These are phyloP conservation scores for Petunia secreta DNA, from an alignment of 257 asterid genomes.

Conservation along the genomic window DNA sequence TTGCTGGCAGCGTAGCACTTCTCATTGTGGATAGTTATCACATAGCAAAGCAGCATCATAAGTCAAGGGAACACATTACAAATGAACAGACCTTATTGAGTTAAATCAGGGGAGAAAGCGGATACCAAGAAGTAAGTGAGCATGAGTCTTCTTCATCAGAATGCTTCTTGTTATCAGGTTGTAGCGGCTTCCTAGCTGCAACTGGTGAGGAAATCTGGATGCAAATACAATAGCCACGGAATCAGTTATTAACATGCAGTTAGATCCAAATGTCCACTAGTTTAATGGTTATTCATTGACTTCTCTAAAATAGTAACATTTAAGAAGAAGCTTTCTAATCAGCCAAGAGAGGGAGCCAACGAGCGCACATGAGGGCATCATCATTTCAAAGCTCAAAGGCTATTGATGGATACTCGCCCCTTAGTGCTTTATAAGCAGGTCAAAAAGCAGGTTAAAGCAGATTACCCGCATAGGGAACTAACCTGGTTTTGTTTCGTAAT, in stretches of 20 bases:
- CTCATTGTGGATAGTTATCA: constrained; percentile 34
- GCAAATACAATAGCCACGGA: constrained; percentile 21
- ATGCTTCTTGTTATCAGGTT: constrained; percentile 69
- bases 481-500: constrained; percentile 51
- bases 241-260: constrained; percentile 25
- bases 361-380: no score
- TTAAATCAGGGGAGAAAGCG: constrained; percentile 36
- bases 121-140: constrained; percentile 70
- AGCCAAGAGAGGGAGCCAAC: no score
- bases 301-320: not conserved
- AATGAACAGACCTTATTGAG: constrained; percentile 21
- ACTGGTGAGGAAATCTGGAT: constrained; percentile 55
- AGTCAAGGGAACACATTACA: constrained; percentile 26
- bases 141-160: constrained; percentile 71
- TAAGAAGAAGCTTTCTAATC: no score
- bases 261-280: not conserved
- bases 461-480: constrained; percentile 22
- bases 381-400: no score
- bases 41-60: constrained; percentile 24
- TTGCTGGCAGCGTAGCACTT: constrained; percentile 51
- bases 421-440: not conserved
- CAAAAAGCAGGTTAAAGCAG: not conserved
- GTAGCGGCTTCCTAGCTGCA: constrained; percentile 63
- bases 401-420: no score
- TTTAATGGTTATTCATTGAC: not conserved